Evolutionary conservation across 2,329 filamentous ascomycete species (phyloP).

Genomic region (Fusarium udum): DNA sequence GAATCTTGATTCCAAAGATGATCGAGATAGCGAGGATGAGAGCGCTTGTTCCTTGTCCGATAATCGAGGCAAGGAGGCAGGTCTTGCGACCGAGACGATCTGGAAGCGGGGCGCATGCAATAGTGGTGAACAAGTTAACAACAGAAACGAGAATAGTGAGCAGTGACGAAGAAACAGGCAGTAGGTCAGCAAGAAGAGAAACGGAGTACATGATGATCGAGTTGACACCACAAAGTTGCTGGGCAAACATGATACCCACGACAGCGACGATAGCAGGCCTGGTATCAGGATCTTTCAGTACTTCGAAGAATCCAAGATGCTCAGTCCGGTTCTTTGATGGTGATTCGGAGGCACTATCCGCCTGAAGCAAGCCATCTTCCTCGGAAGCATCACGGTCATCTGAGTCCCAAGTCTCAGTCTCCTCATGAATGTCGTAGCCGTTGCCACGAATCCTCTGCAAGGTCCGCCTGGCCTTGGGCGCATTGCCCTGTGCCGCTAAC

Average conservation of each 20-base stretch:
- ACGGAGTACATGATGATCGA: conserved; percentile 99
- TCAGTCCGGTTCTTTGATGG: conserved; percentile 31
- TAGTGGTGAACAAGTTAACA: conserved; percentile 85
- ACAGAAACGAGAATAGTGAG: conserved; percentile 88
- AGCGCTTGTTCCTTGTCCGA: conserved; percentile 84
- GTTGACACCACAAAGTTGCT: conserved; percentile 95
- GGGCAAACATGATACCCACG: conserved; percentile 88
- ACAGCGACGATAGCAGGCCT: conserved; percentile 82
- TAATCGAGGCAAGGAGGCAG: conserved; percentile 83
- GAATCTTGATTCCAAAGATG: conserved; percentile 72
- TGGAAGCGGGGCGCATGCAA: conserved; percentile 82
- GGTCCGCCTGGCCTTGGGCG: conserved; percentile 69
- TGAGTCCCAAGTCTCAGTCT: conserved; percentile 71
- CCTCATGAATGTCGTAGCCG: conserved; percentile 74
- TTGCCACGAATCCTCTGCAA: conserved; percentile 81
- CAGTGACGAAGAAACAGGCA: conserved; percentile 82
- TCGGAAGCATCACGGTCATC: conserved; percentile 62
- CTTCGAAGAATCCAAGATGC: conserved; percentile 70
- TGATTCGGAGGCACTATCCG: conserved; percentile 44
- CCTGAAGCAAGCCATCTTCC: conserved; percentile 73
- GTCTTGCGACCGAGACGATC: conserved; percentile 89
- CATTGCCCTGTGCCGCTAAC: conserved; percentile 75
- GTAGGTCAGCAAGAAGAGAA: conserved; percentile 80
- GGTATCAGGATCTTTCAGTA: conserved; percentile 73
- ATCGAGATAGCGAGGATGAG: conserved; percentile 84